phyloP scores from a whole-genome alignment of 106 monocot species.

The Dendrobium huoshanense region DNA sequence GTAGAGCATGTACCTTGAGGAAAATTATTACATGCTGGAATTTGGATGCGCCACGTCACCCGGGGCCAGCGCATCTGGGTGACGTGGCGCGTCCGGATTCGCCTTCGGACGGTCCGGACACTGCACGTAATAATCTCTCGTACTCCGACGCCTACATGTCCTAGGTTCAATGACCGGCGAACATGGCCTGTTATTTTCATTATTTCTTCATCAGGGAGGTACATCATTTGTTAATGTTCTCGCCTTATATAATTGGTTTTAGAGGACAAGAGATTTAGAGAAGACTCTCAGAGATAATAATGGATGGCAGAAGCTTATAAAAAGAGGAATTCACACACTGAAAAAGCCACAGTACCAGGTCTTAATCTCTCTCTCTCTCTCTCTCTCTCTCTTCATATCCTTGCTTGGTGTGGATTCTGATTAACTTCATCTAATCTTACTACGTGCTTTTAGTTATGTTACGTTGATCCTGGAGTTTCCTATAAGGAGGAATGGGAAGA shows the following conservation, averaged over 20 bases:
- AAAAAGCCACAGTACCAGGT: slow-evolving; percentile 97
- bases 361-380: neutral
- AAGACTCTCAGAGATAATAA: slow-evolving; percentile 47
- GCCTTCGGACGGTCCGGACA: too few species aligned
- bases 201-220: neutral
- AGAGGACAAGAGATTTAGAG: slow-evolving; percentile 79
- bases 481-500: slow-evolving; percentile 43
- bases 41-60: too few species aligned
- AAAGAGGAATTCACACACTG: slow-evolving; percentile 79
- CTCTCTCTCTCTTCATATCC: neutral
- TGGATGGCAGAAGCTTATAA: slow-evolving; percentile 83
- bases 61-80: too few species aligned
- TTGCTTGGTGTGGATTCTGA: neutral
- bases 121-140: too few species aligned
- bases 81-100: too few species aligned
- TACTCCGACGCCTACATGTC: too few species aligned
- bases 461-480: slow-evolving; percentile 64
- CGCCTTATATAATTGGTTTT: neutral
- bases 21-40: too few species aligned
- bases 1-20: neutral
- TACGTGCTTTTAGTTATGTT: slow-evolving; percentile 46
- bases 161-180: too few species aligned
- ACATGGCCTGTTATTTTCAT: neutral
- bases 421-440: neutral
- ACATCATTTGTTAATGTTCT: neutral